Percentiles rank a stretch among this genome's conserved stretches.
phyloP scores from a whole-genome alignment of 805 yeast genomes.

The Barnettozyma salicaria region DNA sequence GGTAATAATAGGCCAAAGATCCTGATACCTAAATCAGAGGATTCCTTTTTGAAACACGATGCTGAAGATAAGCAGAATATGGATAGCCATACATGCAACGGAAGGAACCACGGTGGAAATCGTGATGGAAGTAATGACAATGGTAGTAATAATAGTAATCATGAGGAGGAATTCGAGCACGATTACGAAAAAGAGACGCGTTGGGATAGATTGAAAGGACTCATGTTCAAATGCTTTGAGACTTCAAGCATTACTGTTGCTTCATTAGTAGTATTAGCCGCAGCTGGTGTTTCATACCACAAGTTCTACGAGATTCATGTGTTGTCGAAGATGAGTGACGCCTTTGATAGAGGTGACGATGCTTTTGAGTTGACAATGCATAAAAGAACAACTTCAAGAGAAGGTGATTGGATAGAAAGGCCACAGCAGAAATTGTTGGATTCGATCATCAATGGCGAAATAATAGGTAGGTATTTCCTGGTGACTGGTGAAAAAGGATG shows the following conservation, averaged over 20 bases:
- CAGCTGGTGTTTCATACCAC: constrained; percentile 71
- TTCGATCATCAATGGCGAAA: constrained; percentile 57
- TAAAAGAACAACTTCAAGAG: constrained; percentile 30
- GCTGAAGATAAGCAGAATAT: background rate
- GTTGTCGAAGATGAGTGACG: constrained; percentile 53
- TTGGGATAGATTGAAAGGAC: constrained; percentile 15
- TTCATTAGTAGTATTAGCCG: constrained; percentile 59
- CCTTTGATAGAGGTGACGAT: constrained; percentile 64
- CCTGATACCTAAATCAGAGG: constrained; percentile 19
- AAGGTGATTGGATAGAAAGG: constrained; percentile 60
- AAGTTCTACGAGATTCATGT: constrained; percentile 53
- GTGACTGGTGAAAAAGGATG: constrained; percentile 83
- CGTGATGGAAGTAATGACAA: constrained; percentile 2
- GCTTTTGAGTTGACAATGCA: constrained; percentile 56
- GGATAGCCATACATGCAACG: background rate
- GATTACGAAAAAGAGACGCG: constrained; percentile 11
- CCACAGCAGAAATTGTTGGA: constrained; percentile 62
- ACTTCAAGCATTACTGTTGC: constrained; percentile 69
- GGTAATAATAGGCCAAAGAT: constrained; percentile 17
- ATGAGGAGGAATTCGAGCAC: constrained; percentile 11
- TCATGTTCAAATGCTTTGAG: constrained; percentile 44
- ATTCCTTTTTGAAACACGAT: constrained; percentile 13
- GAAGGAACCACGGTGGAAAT: constrained; percentile 1
- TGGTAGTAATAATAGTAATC: constrained; percentile 8
- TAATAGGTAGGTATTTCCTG: constrained; percentile 62